Base-by-base conservation (phyloP, 2,329 filamentous ascomycete genomes). In the Microcyclosporella mali region DNA sequence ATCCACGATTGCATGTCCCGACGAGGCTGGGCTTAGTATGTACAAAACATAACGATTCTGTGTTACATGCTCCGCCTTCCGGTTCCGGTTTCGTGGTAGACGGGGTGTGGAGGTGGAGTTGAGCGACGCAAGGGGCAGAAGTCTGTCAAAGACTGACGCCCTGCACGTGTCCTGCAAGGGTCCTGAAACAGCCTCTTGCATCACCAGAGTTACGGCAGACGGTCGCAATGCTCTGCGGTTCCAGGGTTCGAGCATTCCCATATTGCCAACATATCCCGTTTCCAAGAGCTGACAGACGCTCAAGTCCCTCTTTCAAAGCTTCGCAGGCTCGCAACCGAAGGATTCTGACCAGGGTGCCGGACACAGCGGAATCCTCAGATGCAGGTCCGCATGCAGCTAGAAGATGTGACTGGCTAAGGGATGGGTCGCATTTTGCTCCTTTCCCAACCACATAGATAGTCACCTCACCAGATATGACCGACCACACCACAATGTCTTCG, bases 301-400 rank as follows among this genome's bases (percentile, higher is more conserved):
- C n/a, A n/a, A n/a, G n/a, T n/a, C n/a, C n/a, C n/a, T n/a, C n/a
- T n/a, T n/a, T n/a, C n/a, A n/a, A 25, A 25, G 21, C 21, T 25
- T 4, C 4, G 21, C 6, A 6, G 21, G 9, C 6, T 25, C 21
- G 21, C 21, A 25, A 6, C 21, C 21, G 14, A 21, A 6, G 33
- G 11, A 25, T 35, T 6, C 33, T 35, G 16, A 35, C 16, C 15
- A 4, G 15, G 28, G 28, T 12, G 32, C n/a, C 15, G 27, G 25
- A 32, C 25, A 19, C 6, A 4, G 21, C 21, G 21, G 33, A 15
- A 25, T 14, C 21, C 21, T 25, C 21, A 25, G 16, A 39, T 27
- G 37, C 37, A 39, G 37, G 37, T 39, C 37, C 37, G 41, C 41
- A 4, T 44, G 41, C 41, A 44, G 41, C 41, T 43, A 43, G 34